Evolutionary conservation across 2,329 filamentous ascomycete genomes (phyloP).

Genomic region (Hypoxylon sp.): DNA sequence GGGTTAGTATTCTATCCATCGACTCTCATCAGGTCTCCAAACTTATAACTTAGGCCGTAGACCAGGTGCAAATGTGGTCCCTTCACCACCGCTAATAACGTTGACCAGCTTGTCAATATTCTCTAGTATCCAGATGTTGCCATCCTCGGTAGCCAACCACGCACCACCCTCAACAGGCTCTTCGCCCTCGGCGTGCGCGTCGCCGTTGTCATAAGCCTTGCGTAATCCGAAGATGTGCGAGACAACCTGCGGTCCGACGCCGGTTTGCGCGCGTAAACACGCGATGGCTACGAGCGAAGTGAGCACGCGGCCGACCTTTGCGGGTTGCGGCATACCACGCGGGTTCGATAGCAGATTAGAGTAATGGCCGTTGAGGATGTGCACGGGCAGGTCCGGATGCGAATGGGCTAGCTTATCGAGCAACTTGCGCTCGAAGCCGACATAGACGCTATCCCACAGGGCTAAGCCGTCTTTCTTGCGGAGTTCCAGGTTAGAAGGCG

Average conservation of each 20-base stretch:
- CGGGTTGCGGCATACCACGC: slow-evolving; percentile 56
- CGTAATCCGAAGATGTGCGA: slow-evolving; percentile 85
- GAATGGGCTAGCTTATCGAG: slow-evolving; percentile 78
- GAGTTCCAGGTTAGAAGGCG: slow-evolving; percentile 66
- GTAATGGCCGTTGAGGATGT: slow-evolving; percentile 83
- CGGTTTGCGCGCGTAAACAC: slow-evolving; percentile 82
- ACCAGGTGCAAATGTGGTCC: slow-evolving; percentile 70
- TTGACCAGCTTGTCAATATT: slow-evolving; percentile 73
- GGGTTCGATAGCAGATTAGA: slow-evolving; percentile 81
- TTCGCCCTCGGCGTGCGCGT: slow-evolving; percentile 63
- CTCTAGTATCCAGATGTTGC: slow-evolving; percentile 74
- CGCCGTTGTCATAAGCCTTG: slow-evolving; percentile 80
- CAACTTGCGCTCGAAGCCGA: slow-evolving; percentile 80
- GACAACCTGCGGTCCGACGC: slow-evolving; percentile 85
- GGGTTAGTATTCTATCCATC: not conserved
- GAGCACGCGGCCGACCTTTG: slow-evolving; percentile 75
- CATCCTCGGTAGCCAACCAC: slow-evolving; percentile 76
- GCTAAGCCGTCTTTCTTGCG: slow-evolving; percentile 71
- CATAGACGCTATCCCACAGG: slow-evolving; percentile 84
- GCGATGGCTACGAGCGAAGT: slow-evolving; percentile 82
- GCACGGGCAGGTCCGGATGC: slow-evolving; percentile 85
- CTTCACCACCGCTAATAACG: slow-evolving; percentile 59
- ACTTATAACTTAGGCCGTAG: slow-evolving; percentile 60
- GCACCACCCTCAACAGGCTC: slow-evolving; percentile 64
- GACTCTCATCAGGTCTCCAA: not conserved